Percentiles rank a stretch among this genome's conserved stretches.
Conservation (phyloP, 2,329 filamentous ascomycete species). For the Beauveria medogensis region DNA sequence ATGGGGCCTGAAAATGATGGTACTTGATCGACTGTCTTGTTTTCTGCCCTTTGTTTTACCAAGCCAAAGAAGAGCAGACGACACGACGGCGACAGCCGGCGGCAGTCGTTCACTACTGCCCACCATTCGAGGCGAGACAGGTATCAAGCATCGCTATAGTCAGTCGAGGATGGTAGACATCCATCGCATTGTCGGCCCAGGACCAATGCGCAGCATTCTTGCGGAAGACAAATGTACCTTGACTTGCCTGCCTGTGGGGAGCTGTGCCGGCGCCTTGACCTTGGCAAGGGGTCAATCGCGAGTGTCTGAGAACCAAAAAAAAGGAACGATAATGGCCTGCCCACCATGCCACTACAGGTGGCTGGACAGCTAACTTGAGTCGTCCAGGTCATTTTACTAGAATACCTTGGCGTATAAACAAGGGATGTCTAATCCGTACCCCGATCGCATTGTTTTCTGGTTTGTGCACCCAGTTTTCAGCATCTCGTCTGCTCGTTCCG, state of each 20-base stretch:
- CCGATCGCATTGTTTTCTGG: neutral
- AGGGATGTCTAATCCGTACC: slow-evolving; percentile 2
- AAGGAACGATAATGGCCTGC: slow-evolving; percentile 9
- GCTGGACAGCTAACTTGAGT: neutral
- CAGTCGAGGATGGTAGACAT: neutral
- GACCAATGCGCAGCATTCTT: slow-evolving; percentile 1
- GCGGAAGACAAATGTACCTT: neutral
- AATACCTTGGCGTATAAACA: slow-evolving; percentile 8
- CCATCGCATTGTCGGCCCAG: neutral
- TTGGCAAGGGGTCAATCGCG: slow-evolving; percentile 10
- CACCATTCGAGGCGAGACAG: neutral
- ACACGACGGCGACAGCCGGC: neutral
- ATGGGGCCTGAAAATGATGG: neutral
- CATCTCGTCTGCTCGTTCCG: neutral
- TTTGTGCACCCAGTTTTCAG: neutral
- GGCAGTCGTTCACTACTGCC: neutral
- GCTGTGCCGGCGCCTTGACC: slow-evolving; percentile 10
- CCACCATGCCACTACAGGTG: neutral
- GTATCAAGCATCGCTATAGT: neutral
- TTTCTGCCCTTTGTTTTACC: neutral
- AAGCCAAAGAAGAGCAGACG: neutral
- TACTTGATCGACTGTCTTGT: neutral
- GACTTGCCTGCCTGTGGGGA: neutral
- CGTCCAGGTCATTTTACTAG: neutral
- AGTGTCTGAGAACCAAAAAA: slow-evolving; percentile 11